phyloP scores from a whole-genome alignment of 2,329 filamentous ascomycete species.

The Penicillium glabrum region DNA sequence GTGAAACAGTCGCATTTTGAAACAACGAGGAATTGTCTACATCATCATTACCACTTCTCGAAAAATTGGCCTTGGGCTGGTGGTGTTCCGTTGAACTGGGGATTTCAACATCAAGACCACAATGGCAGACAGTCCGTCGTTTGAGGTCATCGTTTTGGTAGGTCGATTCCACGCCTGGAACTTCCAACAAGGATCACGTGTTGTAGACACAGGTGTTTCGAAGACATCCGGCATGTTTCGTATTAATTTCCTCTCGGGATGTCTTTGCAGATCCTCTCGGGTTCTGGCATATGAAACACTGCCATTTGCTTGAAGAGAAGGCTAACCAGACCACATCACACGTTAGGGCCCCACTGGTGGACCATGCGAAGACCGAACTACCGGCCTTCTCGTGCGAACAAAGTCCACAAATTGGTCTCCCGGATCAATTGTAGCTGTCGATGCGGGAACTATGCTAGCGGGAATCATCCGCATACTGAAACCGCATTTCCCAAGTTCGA shows the following conservation, averaged over 20 bases:
- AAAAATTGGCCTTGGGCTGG: background rate
- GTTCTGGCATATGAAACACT: conserved; percentile 16
- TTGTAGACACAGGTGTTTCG: background rate
- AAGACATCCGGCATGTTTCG: background rate
- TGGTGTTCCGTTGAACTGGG: background rate
- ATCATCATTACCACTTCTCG: background rate
- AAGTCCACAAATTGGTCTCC: conserved; percentile 74
- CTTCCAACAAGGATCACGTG: conserved; percentile 5
- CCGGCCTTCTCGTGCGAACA: conserved; percentile 84
- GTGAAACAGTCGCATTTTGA: conserved; percentile 5
- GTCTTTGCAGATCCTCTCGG: conserved; percentile 9
- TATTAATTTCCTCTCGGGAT: background rate
- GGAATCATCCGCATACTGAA: conserved; percentile 80
- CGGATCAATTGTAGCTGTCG: conserved; percentile 84
- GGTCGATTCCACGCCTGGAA: conserved; percentile 37
- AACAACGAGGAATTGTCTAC: background rate
- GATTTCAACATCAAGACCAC: background rate
- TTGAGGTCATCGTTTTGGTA: conserved; percentile 76
- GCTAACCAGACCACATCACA: conserved; percentile 42
- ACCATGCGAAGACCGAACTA: conserved; percentile 85
- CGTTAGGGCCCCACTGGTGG: conserved; percentile 82
- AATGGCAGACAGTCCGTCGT: conserved; percentile 45
- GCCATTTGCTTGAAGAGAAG: background rate
- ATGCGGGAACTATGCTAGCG: conserved; percentile 86
- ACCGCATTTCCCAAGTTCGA: conserved; percentile 24